phyloP scores from a whole-genome alignment of 192 early-diverging fungal species.

The Umbelopsis sp. region DNA sequence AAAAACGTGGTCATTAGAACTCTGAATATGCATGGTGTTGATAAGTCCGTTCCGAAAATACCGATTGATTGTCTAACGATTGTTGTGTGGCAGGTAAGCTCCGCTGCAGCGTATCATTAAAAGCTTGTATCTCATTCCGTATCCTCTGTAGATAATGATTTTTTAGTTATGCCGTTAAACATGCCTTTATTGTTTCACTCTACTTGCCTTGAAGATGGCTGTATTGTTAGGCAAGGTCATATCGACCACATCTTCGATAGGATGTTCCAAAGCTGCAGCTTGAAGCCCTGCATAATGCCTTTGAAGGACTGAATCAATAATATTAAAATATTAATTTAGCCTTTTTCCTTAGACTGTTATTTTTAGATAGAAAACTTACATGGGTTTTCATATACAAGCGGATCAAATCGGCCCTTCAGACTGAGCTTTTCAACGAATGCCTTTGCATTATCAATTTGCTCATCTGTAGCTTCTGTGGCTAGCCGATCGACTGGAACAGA shows the following conservation, averaged over 20 bases:
- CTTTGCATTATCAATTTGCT: conserved; percentile 15
- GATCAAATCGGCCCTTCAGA: conserved; percentile 13
- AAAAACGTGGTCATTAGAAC: not conserved
- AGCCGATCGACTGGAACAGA: conserved; percentile 26
- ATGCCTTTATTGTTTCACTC: not conserved
- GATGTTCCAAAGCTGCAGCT: conserved; percentile 16
- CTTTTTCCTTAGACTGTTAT: no score
- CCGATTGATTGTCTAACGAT: not conserved
- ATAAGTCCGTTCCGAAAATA: conserved; percentile 4
- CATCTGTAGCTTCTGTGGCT: not conserved
- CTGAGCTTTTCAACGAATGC: conserved; percentile 7
- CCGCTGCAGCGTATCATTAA: conserved; percentile 1
- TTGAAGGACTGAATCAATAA: conserved; percentile 6
- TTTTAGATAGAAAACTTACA: not conserved
- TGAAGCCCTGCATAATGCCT: conserved; percentile 22
- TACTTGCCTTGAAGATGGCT: conserved; percentile 9
- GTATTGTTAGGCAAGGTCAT: conserved; percentile 4
- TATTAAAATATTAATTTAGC: not conserved
- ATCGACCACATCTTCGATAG: conserved; percentile 6
- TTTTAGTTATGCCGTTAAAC: not conserved
- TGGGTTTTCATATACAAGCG: conserved; percentile 20
- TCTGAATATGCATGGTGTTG: not conserved
- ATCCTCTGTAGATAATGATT: not conserved
- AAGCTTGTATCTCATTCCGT: conserved; percentile 1
- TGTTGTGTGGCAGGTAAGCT: not conserved